phyloP scores from a whole-genome alignment of 495 filamentous ascomycete genomes.

The Talaromyces adpressus region DNA sequence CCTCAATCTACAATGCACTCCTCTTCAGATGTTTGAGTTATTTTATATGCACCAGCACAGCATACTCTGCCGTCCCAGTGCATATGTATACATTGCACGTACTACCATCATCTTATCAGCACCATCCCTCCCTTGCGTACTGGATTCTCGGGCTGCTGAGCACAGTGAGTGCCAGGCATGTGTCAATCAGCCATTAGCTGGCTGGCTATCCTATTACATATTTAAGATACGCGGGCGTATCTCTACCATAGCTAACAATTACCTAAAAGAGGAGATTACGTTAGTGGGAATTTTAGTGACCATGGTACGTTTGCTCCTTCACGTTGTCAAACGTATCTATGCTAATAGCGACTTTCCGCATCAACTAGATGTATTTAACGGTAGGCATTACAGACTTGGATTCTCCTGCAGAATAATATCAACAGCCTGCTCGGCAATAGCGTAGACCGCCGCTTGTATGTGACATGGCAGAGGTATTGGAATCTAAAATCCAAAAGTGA shows the following conservation, averaged over 20 bases:
- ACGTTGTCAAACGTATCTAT: too few species aligned
- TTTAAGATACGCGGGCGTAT: not conserved
- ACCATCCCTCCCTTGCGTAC: not conserved
- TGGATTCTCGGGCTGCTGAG: not conserved
- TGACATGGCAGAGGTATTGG: constrained; percentile 34
- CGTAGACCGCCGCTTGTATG: constrained; percentile 26
- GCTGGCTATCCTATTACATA: not conserved
- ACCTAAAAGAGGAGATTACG: too few species aligned
- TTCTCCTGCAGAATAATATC: constrained; percentile 29
- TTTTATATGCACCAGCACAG: not conserved
- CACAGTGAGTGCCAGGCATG: not conserved
- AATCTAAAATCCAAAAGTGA: not conserved
- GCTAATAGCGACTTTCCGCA: too few species aligned
- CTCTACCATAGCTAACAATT: not conserved
- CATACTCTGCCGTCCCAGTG: not conserved
- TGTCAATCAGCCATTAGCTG: constrained; percentile 1
- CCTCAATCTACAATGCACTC: too few species aligned
- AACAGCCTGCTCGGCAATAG: constrained; percentile 41
- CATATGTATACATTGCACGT: not conserved
- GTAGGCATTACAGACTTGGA: constrained; percentile 11
- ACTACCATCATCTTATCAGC: not conserved
- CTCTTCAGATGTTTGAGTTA: not conserved
- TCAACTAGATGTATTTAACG: too few species aligned
- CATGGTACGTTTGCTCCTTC: too few species aligned
- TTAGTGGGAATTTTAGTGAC: too few species aligned